phyloP scores from a whole-genome alignment of 495 filamentous ascomycete genomes.

The Talaromyces borbonicus region DNA sequence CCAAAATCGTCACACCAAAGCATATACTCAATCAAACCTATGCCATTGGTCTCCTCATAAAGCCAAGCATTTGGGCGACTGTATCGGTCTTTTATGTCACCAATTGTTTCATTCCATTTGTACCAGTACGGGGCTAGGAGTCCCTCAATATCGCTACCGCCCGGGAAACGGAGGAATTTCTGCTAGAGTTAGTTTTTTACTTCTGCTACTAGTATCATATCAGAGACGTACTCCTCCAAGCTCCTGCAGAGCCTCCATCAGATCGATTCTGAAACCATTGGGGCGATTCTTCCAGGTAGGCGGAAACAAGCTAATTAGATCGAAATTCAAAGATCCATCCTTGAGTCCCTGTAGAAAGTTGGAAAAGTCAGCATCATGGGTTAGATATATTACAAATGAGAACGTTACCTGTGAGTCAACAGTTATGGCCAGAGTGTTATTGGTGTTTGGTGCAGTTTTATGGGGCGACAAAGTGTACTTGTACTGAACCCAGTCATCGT shows the following conservation, averaged over 20 bases:
- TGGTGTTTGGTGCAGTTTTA: constrained; percentile 40
- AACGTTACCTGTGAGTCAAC: background rate
- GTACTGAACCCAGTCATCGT: constrained; percentile 7
- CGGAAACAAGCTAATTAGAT: constrained; percentile 56
- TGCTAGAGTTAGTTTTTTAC: no score
- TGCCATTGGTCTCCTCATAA: constrained; percentile 51
- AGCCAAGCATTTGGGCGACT: constrained; percentile 52
- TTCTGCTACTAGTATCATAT: no score
- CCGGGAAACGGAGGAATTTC: constrained; percentile 52
- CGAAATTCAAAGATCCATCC: constrained; percentile 27
- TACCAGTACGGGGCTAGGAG: constrained; percentile 41
- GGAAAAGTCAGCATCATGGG: background rate
- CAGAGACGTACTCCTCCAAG: constrained; percentile 35
- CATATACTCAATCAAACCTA: constrained; percentile 28
- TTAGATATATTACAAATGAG: constrained; percentile 33
- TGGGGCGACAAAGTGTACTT: constrained; percentile 26
- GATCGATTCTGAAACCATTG: constrained; percentile 53
- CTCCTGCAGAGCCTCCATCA: constrained; percentile 44
- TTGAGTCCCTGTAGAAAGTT: background rate
- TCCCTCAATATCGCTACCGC: constrained; percentile 60
- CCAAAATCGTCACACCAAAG: constrained; percentile 2
- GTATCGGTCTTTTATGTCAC: constrained; percentile 50
- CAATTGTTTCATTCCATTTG: constrained; percentile 62
- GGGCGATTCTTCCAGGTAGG: constrained; percentile 45
- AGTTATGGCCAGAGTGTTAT: constrained; percentile 49